A percentile compares a stretch with the other conserved stretches of the same genome.
These are phyloP conservation scores for Penicillium malachiteum DNA, from an alignment of 495 filamentous ascomycete species.

Conservation along the genomic window DNA sequence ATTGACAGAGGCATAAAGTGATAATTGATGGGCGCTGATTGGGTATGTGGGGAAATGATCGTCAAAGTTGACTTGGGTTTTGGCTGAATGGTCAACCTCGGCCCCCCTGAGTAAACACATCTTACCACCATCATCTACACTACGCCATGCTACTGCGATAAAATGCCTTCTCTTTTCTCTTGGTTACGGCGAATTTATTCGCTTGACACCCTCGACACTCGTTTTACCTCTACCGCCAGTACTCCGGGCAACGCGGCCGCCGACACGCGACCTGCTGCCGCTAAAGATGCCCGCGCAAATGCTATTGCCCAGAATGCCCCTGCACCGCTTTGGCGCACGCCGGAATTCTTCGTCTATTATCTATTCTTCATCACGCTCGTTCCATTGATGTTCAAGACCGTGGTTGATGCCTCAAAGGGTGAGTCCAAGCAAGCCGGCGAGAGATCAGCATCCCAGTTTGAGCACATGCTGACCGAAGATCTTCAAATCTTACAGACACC, in stretches of 20 bases:
- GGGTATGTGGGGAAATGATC: constrained; percentile 1
- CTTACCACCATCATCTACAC: constrained; percentile 2
- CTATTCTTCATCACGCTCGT: constrained; percentile 64
- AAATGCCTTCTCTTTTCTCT: constrained; percentile 36
- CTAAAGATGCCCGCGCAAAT: constrained; percentile 47
- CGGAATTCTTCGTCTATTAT: constrained; percentile 85
- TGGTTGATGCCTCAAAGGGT: constrained; percentile 86
- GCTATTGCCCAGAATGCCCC: constrained; percentile 43
- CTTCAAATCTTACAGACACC: constrained; percentile 75
- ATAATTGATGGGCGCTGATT: constrained; percentile 14
- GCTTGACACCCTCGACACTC: constrained; percentile 89
- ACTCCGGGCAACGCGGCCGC: constrained; percentile 54
- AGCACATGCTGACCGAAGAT: constrained; percentile 16
- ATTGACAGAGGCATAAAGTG: neutral
- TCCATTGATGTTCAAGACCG: constrained; percentile 88
- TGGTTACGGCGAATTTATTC: constrained; percentile 63
- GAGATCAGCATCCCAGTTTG: neutral
- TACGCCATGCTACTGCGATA: constrained; percentile 36
- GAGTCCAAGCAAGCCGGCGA: constrained; percentile 19
- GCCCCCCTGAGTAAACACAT: constrained; percentile 12
- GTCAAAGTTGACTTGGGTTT: neutral
- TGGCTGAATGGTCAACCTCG: constrained; percentile 4
- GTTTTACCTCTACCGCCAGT: constrained; percentile 72
- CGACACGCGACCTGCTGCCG: constrained; percentile 39
- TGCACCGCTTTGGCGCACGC: constrained; percentile 76